Evolutionary conservation across 176 grass and related monocot species (phyloP).

Genomic region (Musa beccarii): DNA sequence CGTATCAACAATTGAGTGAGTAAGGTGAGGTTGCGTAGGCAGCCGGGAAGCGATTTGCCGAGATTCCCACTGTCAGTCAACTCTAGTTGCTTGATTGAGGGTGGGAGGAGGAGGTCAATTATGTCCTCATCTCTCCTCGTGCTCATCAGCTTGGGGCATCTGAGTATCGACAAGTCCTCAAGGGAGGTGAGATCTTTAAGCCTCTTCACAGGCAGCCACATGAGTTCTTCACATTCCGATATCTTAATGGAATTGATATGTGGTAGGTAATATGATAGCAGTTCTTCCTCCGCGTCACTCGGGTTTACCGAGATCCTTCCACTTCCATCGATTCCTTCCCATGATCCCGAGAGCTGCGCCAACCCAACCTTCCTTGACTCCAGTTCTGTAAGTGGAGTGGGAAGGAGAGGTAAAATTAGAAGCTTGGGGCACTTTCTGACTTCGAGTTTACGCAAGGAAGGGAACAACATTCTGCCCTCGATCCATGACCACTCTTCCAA

Average conservation of each 20-base stretch:
- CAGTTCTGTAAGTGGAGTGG: not conserved
- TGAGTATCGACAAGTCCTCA: not conserved
- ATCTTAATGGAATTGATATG: slow-evolving; percentile 9
- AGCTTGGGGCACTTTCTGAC: slow-evolving; percentile 16
- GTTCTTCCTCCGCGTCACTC: not conserved
- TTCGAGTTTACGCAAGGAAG: not conserved
- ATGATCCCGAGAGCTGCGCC: not conserved
- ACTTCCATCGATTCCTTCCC: not conserved
- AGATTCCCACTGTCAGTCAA: slow-evolving; percentile 11
- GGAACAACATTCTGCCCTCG: not conserved
- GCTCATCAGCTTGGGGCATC: slow-evolving; percentile 1
- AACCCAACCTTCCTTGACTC: slow-evolving; percentile 4
- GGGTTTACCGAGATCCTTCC: not conserved
- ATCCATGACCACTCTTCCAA: too few relatives aligned
- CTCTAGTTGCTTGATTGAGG: slow-evolving; percentile 10
- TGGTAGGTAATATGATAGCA: not conserved
- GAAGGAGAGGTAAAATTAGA: not conserved
- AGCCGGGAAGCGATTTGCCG: slow-evolving; percentile 19
- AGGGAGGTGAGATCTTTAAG: not conserved
- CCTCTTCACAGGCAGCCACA: not conserved
- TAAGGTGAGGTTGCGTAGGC: slow-evolving; percentile 10
- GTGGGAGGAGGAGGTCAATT: slow-evolving; percentile 3
- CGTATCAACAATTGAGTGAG: not conserved
- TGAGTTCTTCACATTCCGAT: not conserved
- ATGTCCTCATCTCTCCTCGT: too few relatives aligned